Base-by-base conservation (phyloP, 768 basidiomycete species). In the Suillus occidentalis region DNA sequence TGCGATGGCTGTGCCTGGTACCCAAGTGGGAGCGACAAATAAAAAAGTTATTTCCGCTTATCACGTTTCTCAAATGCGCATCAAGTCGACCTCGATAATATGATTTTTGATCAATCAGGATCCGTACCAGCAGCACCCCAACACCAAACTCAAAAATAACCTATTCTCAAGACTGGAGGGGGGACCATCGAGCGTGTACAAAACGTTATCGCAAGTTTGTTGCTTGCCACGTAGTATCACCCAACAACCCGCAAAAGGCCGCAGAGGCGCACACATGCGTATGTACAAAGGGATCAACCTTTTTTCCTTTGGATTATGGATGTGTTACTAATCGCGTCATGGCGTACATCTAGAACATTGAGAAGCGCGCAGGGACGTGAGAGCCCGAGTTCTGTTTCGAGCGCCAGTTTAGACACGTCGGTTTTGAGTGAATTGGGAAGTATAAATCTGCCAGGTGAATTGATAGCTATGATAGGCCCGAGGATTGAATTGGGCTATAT, bases 41-140 rank as follows among this genome's bases (percentile, higher is more conserved):
- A 31, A 31, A 58, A 58, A 59, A 59, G 40, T 37, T 42, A 59
- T 59, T 59, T 59, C 40, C 40, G 25, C 42, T 59, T 59, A 59
- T 59, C 58, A 59, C 18, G 4, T 28, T 20, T 28, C 39, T 20
- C 10, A 55, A 28, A 40, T 59, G 18, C 25, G 18, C 57, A 31
- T 6, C 18, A 40, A 28, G 28, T 28, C 18, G 3, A 28, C 25
- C 25, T 42, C 22, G 58, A 40, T 42, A 31, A 31, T 31, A 31
- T 40, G 20, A 13, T 8, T 58, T 25, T 28, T 25, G 22, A 58
- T 58, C 56, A 1, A 25, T 42, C 12, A 52, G 50, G 5, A 28
- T 25, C 25, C 25, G 16, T 31, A 28, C 50, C 50, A 52, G 6
- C 50, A n/a, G n/a, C 28, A 28, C 16, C 16, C 9, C 25, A 22